Base-by-base conservation (phyloP, 805 yeast genomes). In the Metschnikowia dekortorum region DNA sequence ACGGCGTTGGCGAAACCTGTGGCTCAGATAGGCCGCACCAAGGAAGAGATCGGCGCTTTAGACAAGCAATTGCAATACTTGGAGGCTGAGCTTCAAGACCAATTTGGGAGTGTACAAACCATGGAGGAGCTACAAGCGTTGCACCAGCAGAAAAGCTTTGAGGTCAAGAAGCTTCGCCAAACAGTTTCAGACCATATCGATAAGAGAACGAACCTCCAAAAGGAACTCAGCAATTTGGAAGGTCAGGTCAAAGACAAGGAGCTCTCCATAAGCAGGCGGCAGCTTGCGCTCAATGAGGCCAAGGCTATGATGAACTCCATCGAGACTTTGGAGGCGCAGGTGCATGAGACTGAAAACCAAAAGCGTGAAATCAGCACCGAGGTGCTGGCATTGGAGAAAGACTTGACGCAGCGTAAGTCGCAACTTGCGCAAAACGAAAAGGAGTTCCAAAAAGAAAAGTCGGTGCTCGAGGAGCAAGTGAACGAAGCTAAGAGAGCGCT, bases 221-320 rank as follows among this genome's bases (percentile, higher is more conserved):
- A 71, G 39, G 80, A 77, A 35, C 49, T 78, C 18, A 68, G 71
- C 7, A 64, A 70, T 11, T 55, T 82, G 22, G 85, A 84, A 51
- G 74, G 69, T 33, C 64, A 65, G 34, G 64, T 83, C 11, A 81
- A 82, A 51, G 87, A 83, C 56, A 73, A 76, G 47, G 71, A 73
- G 56, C 62, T 85, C 40, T 57, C 61, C 2, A 76, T 87, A 28
- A 79, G 81, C 55, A 74, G 77, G 40, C 61, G 81, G 49, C 87
- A 84, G 58, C 72, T 69, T 43, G 66, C 81, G 5, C 66, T 81
- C 31, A 61, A 74, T 42, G 85, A 82, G 50, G 46, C 30, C 26
- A 42, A 28, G 26, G 18, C n/a, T 4, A 42, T 42, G 38, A n/a
- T 6, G 4, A 28, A 13, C 29, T 69, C 75, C 34, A 67, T 67